Evolutionary conservation across 2,329 filamentous ascomycete genomes (phyloP), one percentile per base, ranked within the genome.

Genomic region (Blastomyces percursus): DNA sequence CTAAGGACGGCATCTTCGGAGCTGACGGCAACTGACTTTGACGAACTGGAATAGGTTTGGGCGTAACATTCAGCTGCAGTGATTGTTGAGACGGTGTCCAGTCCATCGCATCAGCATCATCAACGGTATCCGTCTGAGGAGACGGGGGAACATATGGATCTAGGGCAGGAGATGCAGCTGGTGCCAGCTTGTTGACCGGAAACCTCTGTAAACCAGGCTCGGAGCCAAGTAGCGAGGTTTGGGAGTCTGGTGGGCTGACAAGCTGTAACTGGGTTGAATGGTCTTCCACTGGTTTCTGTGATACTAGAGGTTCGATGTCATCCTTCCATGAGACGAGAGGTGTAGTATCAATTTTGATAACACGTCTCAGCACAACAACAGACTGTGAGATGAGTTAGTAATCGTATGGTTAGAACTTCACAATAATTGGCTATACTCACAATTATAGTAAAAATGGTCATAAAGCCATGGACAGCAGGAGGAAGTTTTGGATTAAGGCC

Each of bases 1-100:
- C 72, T 71, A 76, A 77, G 42, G 77, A 70, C 14, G 73, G 76
- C 59, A 74, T 73, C 46, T 71, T 71, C 38, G 76, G 74, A 30
- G 75, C 71, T 56, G 76, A 67, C 27, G 78, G 78, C 6, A 79
- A 66, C 51, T 69, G 71, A 40, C 77, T 77, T 64, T 75, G 73
- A 30, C 65, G 69, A 55, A 68, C 68, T 51, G 72, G 68, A 52
- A 71, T 70, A 46, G 69, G 68, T 38, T 69, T 65, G n/a, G 72
- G 65, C 59, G 71, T 71, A 16, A 71, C 65, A 7, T 59, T 73
- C 40, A 73, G 72, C 54, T 69, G 70, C 24, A 76, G 69, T 24
- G 73, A 65, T 61, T 74, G 70, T 50, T 76, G 72, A 44, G 78
- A 77, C n/a, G 79, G 79, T 42, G 76, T 77, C 79, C 79, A 81